phyloP scores from a whole-genome alignment of 139 green algal species.

The Diplosphaera chodatii region DNA sequence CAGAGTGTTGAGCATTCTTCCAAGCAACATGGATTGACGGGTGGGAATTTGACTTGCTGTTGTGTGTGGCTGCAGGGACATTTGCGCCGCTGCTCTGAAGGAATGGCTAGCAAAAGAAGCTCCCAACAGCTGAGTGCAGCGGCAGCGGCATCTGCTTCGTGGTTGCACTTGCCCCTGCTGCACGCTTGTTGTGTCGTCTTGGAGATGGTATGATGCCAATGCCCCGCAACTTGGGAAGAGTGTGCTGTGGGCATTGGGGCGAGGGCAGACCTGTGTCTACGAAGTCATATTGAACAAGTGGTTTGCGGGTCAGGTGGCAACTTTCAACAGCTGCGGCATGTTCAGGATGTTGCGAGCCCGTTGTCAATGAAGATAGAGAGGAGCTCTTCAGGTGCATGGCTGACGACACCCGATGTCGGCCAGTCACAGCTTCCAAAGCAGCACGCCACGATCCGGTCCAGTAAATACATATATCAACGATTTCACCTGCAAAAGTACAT shows the following conservation, averaged over 20 bases:
- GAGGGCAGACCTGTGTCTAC: neutral
- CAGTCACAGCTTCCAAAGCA: neutral
- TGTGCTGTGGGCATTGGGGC: neutral
- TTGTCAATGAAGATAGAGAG: no score
- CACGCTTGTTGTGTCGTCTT: neutral
- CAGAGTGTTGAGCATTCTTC: no score
- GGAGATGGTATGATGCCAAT: neutral
- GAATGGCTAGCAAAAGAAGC: constrained; percentile 83
- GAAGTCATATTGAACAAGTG: neutral
- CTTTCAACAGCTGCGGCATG: no score
- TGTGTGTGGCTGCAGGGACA: constrained; percentile 35
- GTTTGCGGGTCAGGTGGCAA: neutral
- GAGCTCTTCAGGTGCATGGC: no score
- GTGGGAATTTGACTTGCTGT: neutral
- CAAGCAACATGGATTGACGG: no score
- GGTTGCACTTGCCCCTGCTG: no score
- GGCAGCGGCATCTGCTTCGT: no score
- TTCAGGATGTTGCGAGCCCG: no score
- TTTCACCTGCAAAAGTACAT: neutral
- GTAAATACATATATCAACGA: neutral
- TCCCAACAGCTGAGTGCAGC: no score
- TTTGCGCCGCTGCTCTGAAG: constrained; percentile 80
- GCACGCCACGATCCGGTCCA: neutral
- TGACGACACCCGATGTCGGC: no score
- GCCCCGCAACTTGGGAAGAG: neutral